Conservation (phyloP, 140 eudicot genomes). For the Cichorium intybus region DNA sequence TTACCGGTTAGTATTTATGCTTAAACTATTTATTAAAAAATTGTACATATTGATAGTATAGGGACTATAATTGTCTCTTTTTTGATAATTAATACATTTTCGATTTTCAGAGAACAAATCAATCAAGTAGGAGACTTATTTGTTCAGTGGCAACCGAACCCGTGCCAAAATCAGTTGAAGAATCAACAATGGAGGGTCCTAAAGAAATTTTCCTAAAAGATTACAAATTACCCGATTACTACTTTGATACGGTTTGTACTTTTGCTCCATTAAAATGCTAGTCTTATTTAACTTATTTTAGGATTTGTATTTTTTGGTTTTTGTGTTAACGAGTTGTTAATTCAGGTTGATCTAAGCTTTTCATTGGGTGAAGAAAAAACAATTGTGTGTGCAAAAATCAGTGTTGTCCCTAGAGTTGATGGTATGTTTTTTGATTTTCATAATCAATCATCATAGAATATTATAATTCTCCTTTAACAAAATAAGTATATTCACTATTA, state of each 20-base stretch:
- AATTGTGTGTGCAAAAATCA: slow-evolving; percentile 57
- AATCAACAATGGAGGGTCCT: slow-evolving; percentile 69
- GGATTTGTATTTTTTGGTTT: neutral
- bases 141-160: slow-evolving; percentile 76
- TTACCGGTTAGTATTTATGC: slow-evolving; percentile 48
- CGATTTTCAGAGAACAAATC: slow-evolving; percentile 35
- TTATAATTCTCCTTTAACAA: too few species aligned
- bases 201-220: slow-evolving; percentile 90
- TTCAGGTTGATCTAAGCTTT: slow-evolving; percentile 80
- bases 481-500: neutral
- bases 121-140: slow-evolving; percentile 44
- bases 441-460: too few species aligned
- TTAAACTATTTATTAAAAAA: neutral
- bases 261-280: neutral
- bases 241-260: slow-evolving; percentile 66
- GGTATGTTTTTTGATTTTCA: slow-evolving; percentile 40
- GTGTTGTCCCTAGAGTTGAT: slow-evolving; percentile 64
- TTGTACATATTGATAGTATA: neutral
- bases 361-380: slow-evolving; percentile 82
- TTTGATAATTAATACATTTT: neutral
- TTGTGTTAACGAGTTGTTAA: neutral
- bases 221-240: slow-evolving; percentile 89
- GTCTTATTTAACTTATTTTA: neutral
- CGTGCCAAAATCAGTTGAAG: slow-evolving; percentile 55
- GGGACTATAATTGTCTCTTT: neutral